These are phyloP conservation scores for Corinectria fuckeliana DNA, from an alignment of 2,329 filamentous ascomycete genomes.

Conservation along the genomic window DNA sequence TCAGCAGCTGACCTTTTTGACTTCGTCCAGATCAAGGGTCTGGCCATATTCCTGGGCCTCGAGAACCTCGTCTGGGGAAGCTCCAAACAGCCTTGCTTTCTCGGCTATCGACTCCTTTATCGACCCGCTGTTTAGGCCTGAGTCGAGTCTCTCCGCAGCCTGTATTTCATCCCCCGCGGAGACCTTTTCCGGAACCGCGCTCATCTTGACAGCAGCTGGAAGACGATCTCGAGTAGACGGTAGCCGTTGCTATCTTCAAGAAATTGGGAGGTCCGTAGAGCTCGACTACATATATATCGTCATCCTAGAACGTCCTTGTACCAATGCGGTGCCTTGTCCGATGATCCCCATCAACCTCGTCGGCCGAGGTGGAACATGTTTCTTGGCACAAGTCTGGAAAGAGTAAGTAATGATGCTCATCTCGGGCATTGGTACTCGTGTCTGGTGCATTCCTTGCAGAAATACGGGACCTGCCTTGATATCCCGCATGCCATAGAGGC, in stretches of 20 bases:
- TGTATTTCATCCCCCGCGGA: background rate
- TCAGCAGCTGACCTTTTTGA: constrained; percentile 2
- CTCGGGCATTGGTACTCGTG: background rate
- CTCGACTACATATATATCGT: background rate
- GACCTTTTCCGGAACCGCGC: constrained; percentile 2
- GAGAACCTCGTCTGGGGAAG: constrained; percentile 20
- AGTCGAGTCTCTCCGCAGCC: background rate
- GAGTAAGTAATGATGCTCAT: background rate
- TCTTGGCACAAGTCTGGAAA: background rate
- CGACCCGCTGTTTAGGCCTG: background rate
- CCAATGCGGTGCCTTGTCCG: background rate
- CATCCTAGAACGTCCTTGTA: background rate
- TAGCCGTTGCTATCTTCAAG: background rate
- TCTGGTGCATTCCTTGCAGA: background rate
- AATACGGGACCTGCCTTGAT: background rate
- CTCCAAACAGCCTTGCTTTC: constrained; percentile 14
- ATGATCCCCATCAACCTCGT: background rate
- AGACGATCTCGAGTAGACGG: background rate
- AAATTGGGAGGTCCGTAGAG: background rate
- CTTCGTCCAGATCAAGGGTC: constrained; percentile 16
- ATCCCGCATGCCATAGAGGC: background rate
- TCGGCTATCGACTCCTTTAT: constrained; percentile 7
- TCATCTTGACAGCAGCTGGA: constrained; percentile 5
- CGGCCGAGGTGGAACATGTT: background rate
- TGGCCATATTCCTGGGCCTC: constrained; percentile 26